A percentile compares a stretch with the other conserved stretches of the same genome.
phyloP scores from a whole-genome alignment of 306 rosid genomes.

The Cajanus cajan region DNA sequence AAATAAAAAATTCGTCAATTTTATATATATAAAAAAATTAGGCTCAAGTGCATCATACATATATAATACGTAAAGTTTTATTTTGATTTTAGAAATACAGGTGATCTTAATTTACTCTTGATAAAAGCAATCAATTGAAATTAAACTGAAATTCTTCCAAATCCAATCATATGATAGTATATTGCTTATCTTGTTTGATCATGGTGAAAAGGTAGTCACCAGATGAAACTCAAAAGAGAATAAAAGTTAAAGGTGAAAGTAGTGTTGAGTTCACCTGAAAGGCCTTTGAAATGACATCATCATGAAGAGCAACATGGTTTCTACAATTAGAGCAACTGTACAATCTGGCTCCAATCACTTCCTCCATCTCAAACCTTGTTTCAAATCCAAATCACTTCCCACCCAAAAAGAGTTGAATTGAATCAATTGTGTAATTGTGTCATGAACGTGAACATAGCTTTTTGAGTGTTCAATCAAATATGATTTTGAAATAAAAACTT shows the following conservation, averaged over 20 bases:
- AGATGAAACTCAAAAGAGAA: background rate
- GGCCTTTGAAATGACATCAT: conserved; percentile 64
- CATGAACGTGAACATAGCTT: background rate
- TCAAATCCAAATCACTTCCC: background rate
- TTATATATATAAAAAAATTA: background rate
- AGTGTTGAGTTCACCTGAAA: conserved; percentile 67
- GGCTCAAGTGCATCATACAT: background rate
- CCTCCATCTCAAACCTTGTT: conserved; percentile 41
- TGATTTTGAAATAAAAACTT: background rate
- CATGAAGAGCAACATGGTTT: conserved; percentile 65
- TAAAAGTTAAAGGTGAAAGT: background rate
- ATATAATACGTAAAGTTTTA: background rate
- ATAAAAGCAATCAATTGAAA: background rate
- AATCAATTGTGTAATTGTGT: background rate
- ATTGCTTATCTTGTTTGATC: background rate
- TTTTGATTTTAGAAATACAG: background rate
- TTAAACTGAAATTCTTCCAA: background rate
- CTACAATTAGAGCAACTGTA: conserved; percentile 60
- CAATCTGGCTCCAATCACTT: conserved; percentile 50
- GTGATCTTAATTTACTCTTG: background rate
- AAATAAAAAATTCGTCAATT: background rate
- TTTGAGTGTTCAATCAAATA: background rate
- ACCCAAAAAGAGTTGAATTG: background rate
- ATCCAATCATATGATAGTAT: background rate
- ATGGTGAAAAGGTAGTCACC: background rate